Conservation (phyloP, 805 yeast genomes). For the Wickerhamiella qilinensis region DNA sequence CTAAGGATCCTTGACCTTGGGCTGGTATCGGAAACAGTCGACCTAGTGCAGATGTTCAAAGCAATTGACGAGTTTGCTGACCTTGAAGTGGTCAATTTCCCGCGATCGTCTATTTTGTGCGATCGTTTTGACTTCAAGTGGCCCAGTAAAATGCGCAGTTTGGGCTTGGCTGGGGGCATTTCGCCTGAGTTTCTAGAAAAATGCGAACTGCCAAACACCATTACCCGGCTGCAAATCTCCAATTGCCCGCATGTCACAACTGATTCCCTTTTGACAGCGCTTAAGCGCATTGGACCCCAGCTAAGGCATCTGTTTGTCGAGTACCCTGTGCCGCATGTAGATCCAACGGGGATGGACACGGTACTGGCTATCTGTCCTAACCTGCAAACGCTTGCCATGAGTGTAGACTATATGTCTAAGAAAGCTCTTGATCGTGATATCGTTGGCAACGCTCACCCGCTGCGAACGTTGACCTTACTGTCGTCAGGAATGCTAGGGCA, state of each 20-base stretch:
- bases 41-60: conserved; percentile 59
- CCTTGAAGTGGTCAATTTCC: conserved; percentile 67
- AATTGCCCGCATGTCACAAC: conserved; percentile 73
- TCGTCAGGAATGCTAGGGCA: conserved; percentile 78
- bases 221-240: conserved; percentile 58
- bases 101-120: conserved; percentile 71
- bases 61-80: conserved; percentile 48
- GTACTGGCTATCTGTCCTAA: conserved; percentile 67
- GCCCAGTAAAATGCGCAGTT: conserved; percentile 62
- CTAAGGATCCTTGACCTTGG: conserved; percentile 59
- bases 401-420: conserved; percentile 62
- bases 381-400: conserved; percentile 41
- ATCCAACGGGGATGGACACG: conserved; percentile 53
- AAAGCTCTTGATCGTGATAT: conserved; percentile 25
- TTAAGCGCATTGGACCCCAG: conserved; percentile 49
- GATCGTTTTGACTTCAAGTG: conserved; percentile 36
- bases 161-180: conserved; percentile 79
- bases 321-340: conserved; percentile 78
- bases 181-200: conserved; percentile 60
- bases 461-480: conserved; percentile 51
- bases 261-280: conserved; percentile 42
- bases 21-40: conserved; percentile 79
- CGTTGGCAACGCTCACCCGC: conserved; percentile 28
- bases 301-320: conserved; percentile 48
- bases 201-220: conserved; percentile 57